phyloP scores from a whole-genome alignment of 805 yeast species.

The Yamadazyma kitorensis region DNA sequence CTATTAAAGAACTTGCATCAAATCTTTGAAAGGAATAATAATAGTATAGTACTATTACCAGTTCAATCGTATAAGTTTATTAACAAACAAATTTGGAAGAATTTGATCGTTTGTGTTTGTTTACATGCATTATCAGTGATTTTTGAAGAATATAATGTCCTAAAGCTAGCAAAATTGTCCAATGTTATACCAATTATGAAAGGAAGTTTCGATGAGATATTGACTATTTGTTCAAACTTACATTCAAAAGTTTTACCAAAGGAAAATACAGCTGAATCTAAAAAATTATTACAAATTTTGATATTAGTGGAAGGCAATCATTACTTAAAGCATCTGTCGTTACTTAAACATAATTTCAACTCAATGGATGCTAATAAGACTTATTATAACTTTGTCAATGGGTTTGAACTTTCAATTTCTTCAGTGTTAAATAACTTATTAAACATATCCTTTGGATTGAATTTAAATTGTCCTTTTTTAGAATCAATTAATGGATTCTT shows the following conservation, averaged over 20 bases:
- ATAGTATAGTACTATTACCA: constrained; percentile 2
- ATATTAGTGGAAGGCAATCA: constrained; percentile 12
- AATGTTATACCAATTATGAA: constrained; percentile 13
- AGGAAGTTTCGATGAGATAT: constrained; percentile 16
- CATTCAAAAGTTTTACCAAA: constrained; percentile 8
- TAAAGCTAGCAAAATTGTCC: constrained; percentile 8
- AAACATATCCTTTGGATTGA: constrained; percentile 1
- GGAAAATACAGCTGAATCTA: constrained; percentile 9
- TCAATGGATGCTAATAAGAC: constrained; percentile 9
- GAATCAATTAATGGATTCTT: constrained; percentile 14
- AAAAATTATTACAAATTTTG: constrained; percentile 12
- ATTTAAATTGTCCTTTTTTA: constrained; percentile 12
- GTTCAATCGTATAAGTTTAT: constrained; percentile 2
- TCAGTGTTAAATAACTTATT: constrained; percentile 3
- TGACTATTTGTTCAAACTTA: constrained; percentile 7
- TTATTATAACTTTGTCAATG: constrained; percentile 13
- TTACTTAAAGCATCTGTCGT: constrained; percentile 2
- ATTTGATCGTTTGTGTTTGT: constrained; percentile 11
- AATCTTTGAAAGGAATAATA: background rate
- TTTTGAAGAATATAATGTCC: constrained; percentile 17
- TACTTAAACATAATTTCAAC: constrained; percentile 4
- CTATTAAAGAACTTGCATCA: background rate
- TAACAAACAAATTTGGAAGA: constrained; percentile 12
- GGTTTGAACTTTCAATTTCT: constrained; percentile 4
- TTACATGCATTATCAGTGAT: constrained; percentile 17